phyloP scores from a whole-genome alignment of 2,329 filamentous ascomycete genomes.

The Sarocladiaceae sp. region DNA sequence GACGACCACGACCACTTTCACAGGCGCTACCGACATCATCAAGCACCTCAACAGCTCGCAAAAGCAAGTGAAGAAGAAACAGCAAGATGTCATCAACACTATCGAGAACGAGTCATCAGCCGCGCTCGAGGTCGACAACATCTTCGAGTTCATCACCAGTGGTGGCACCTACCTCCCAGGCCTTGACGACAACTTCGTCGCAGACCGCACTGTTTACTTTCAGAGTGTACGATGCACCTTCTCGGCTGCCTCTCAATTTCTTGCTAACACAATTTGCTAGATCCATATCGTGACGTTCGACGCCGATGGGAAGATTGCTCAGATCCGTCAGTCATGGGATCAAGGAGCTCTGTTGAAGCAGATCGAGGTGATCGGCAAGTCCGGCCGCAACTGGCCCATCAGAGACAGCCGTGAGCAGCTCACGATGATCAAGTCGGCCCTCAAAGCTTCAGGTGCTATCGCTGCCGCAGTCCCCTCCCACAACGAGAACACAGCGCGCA shows the following conservation, averaged over 20 bases:
- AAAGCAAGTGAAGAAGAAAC: constrained; percentile 77
- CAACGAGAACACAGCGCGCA: constrained; percentile 35
- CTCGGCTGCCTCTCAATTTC: neutral
- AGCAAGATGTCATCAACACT: constrained; percentile 68
- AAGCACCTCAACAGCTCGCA: constrained; percentile 72
- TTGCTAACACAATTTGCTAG: constrained; percentile 36
- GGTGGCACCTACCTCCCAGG: constrained; percentile 85
- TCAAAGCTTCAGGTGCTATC: constrained; percentile 41
- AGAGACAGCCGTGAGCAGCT: constrained; percentile 81
- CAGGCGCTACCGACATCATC: constrained; percentile 69
- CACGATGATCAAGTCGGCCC: constrained; percentile 64
- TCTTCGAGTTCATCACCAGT: constrained; percentile 73
- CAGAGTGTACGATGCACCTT: constrained; percentile 40
- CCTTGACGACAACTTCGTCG: constrained; percentile 90
- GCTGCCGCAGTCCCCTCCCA: constrained; percentile 19
- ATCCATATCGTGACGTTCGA: constrained; percentile 88
- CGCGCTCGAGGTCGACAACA: constrained; percentile 81
- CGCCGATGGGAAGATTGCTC: constrained; percentile 68
- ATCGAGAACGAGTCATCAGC: constrained; percentile 69
- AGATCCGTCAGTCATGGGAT: constrained; percentile 92
- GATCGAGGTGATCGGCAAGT: constrained; percentile 86
- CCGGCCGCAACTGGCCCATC: constrained; percentile 93
- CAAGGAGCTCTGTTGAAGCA: constrained; percentile 90
- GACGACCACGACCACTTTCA: constrained; percentile 74
- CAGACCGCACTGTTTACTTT: constrained; percentile 74